A percentile compares a stretch with the other conserved stretches of the same genome.
These are phyloP conservation scores for Aspergillus japonicus DNA, from an alignment of 2,329 filamentous ascomycete genomes.

Conservation along the genomic window DNA sequence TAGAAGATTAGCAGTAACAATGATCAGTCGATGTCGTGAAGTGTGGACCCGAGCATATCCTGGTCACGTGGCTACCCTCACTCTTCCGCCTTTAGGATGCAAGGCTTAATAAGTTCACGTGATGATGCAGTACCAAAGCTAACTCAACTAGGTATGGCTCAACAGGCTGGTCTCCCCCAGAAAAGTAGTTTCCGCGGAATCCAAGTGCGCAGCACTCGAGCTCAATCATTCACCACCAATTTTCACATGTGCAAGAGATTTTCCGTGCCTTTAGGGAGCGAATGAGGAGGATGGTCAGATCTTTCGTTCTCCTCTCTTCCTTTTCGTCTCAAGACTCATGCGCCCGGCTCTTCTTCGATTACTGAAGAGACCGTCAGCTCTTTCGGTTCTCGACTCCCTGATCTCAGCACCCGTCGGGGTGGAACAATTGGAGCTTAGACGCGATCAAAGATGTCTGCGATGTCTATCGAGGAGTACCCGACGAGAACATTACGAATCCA, in stretches of 20 bases:
- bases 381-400: constrained; percentile 38
- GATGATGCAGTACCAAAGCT: constrained; percentile 13
- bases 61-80: constrained; percentile 33
- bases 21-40: constrained; percentile 29
- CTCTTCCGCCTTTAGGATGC: constrained; percentile 30
- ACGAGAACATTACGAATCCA: constrained; percentile 8
- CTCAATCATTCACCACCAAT: background rate
- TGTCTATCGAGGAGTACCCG: constrained; percentile 26
- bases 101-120: constrained; percentile 26
- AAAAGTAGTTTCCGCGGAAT: constrained; percentile 13
- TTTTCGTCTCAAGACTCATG: constrained; percentile 33
- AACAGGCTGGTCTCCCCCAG: background rate
- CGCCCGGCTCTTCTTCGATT: constrained; percentile 45
- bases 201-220: constrained; percentile 8
- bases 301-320: constrained; percentile 11
- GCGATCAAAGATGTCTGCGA: constrained; percentile 27
- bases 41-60: constrained; percentile 26
- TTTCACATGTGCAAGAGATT: constrained; percentile 3
- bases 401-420: constrained; percentile 31
- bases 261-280: background rate
- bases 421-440: constrained; percentile 29
- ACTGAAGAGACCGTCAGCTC: constrained; percentile 43
- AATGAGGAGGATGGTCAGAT: constrained; percentile 32
- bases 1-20: constrained; percentile 20
- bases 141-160: constrained; percentile 9